phyloP scores from a whole-genome alignment of 345 rosid species.

The Mercurialis annua region DNA sequence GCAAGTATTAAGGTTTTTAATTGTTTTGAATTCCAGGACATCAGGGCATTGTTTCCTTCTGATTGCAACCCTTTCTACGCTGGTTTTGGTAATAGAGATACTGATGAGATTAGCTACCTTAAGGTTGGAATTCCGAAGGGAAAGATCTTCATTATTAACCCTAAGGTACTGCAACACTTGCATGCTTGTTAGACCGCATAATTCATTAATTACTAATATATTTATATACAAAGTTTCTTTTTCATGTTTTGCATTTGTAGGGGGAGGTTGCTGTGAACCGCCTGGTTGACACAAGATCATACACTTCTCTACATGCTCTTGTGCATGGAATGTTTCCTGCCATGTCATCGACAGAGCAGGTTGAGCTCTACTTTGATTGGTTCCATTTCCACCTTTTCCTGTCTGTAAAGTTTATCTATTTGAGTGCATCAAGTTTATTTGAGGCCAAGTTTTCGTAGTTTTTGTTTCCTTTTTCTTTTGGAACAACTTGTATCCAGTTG shows the following conservation, averaged over 20 bases:
- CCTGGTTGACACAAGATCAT: slow-evolving; percentile 73
- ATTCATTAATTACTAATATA: background rate
- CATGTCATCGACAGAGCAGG: slow-evolving; percentile 61
- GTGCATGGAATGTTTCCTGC: slow-evolving; percentile 92
- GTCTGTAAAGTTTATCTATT: background rate
- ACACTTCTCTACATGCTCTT: slow-evolving; percentile 73
- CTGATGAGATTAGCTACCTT: slow-evolving; percentile 96
- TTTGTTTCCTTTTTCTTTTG: too few species aligned
- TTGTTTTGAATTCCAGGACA: slow-evolving; percentile 48
- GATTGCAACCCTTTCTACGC: slow-evolving; percentile 96
- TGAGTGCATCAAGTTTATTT: background rate
- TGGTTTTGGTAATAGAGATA: slow-evolving; percentile 96
- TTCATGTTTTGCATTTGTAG: slow-evolving; percentile 42
- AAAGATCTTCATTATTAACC: slow-evolving; percentile 88
- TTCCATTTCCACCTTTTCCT: background rate
- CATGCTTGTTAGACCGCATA: slow-evolving; percentile 8
- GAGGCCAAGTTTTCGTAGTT: background rate
- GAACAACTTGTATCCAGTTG: background rate
- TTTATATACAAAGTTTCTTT: background rate
- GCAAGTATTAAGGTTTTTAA: background rate
- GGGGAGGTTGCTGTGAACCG: slow-evolving; percentile 90
- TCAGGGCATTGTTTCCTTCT: slow-evolving; percentile 76
- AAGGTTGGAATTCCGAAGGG: slow-evolving; percentile 97
- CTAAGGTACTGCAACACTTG: slow-evolving; percentile 59
- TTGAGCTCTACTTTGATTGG: slow-evolving; percentile 20